Base-by-base conservation (phyloP, 1,139 yeast species). In the Candida buenavistaensis region DNA sequence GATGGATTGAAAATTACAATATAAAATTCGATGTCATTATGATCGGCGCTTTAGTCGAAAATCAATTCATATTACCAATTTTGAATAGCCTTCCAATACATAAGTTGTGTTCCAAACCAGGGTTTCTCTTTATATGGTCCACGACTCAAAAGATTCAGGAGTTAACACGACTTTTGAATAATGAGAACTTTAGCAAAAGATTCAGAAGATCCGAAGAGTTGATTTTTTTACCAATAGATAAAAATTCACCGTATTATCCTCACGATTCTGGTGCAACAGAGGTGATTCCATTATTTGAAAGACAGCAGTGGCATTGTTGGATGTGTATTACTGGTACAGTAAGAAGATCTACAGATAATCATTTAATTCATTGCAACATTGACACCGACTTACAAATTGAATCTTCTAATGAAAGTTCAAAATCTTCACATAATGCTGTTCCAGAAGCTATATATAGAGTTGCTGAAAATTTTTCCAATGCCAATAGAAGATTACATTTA, bases 301-400 rank as follows among this genome's bases (percentile, higher is more conserved):
- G 64, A 34, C 72, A 73, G 32, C 94, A 84, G 52, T 89, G 96
- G 96, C 97, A 90, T 59, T 90, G 97, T 51, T 85, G 96, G 83
- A 87, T 90, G 96, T 92, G 97, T 47, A 84, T 90, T 37, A 89
- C 96, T 3, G 97, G 97, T 5, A 90, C 97, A 0, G 90, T 90
- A 9, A 70, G 96, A 51, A 73, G 97, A 48, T 78, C 95, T 1
- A 80, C 82, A 0, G 97, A 90, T 58, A 75, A 75, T 17, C 89
- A 87, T 54, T 68, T 90, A 44, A 89, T 90, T 44, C 95, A 90
- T 54, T 90, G 97, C 60, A 90, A 90, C 52, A 78, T 89, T 24
- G 95, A 90, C 52, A 89, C 97, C 0, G 97, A 90, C 57, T 68
- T 89, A 39, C 82, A 82, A 41, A 71, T 70, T 30, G 92, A 56